A percentile compares a stretch with the other conserved stretches of the same genome.
Evolutionary conservation across 208 protist genomes (phyloP).

Genomic region (Crithidia expoeki): DNA sequence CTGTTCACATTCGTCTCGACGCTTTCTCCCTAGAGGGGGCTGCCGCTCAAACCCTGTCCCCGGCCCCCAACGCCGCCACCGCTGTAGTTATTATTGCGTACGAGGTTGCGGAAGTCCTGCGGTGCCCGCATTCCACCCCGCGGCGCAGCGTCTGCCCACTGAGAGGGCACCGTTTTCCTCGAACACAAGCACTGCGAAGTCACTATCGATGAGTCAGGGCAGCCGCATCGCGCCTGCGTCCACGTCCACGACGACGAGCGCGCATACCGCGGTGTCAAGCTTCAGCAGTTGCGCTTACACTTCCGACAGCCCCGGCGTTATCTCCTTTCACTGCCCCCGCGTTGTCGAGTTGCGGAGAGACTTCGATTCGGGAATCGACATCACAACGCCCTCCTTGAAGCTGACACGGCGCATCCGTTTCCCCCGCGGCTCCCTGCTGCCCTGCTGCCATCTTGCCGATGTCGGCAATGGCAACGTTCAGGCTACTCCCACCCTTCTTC

Average conservation of each 20-base stretch:
- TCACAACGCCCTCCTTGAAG: constrained; percentile 29
- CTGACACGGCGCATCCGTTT: constrained; percentile 14
- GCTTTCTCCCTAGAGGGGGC: too few species aligned
- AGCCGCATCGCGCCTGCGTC: constrained; percentile 28
- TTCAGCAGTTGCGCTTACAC: constrained; percentile 18
- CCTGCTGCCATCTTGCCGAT: not conserved
- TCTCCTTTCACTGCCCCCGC: constrained; percentile 33
- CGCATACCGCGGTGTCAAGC: constrained; percentile 20
- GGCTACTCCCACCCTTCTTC: constrained; percentile 3
- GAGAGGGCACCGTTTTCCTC: constrained; percentile 14
- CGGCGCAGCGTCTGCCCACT: constrained; percentile 6
- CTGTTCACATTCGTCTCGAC: too few species aligned
- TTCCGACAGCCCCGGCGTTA: constrained; percentile 22
- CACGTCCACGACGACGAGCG: constrained; percentile 32
- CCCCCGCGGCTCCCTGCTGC: not conserved
- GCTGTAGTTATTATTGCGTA: not conserved
- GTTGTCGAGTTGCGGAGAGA: constrained; percentile 34
- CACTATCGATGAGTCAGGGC: constrained; percentile 33
- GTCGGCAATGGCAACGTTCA: constrained; percentile 6
- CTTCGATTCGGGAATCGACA: constrained; percentile 24
- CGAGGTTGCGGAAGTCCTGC: not conserved
- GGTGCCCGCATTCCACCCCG: constrained; percentile 8
- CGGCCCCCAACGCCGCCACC: too few species aligned
- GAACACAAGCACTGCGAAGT: constrained; percentile 32
- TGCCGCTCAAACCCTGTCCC: not conserved